Conservation (phyloP, 2,329 filamentous ascomycete species). For the Diaporthe ampelina region DNA sequence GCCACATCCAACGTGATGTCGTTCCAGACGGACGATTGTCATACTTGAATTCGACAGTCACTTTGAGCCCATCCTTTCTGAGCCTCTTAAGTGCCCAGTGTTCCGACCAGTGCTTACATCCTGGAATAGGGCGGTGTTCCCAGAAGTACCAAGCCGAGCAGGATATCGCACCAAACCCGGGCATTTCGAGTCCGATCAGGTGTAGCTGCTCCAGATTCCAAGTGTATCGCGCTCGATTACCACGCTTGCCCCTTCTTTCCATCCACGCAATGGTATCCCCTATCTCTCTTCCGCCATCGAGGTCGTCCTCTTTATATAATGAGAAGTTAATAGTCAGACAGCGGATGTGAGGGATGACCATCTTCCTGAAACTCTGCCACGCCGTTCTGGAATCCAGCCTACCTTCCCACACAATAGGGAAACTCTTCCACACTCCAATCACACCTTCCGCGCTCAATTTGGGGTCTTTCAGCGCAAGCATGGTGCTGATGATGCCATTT, state of each 20-base stretch:
- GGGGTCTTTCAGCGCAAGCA: too few species aligned
- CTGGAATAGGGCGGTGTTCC: neutral
- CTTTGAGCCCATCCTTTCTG: neutral
- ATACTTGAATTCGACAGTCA: neutral
- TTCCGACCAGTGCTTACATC: neutral
- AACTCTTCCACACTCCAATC: neutral
- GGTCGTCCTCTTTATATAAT: too few species aligned
- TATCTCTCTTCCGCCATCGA: neutral
- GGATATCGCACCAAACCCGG: too few species aligned
- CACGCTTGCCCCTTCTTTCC: neutral
- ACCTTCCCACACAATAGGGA: neutral
- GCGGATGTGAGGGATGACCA: neutral
- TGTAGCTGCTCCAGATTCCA: neutral
- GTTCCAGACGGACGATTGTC: too few species aligned
- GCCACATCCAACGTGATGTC: too few species aligned
- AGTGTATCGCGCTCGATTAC: neutral
- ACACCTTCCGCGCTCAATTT: neutral
- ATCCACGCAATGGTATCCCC: neutral
- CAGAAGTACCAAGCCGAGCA: neutral
- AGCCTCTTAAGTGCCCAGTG: neutral
- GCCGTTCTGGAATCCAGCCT: neutral
- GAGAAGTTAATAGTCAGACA: neutral
- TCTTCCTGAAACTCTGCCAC: neutral
- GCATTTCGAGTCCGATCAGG: neutral
- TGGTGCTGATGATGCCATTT: neutral